These are phyloP conservation scores for Raphanus raphanistrum DNA, from an alignment of 345 rosid genomes.

Conservation along the genomic window DNA sequence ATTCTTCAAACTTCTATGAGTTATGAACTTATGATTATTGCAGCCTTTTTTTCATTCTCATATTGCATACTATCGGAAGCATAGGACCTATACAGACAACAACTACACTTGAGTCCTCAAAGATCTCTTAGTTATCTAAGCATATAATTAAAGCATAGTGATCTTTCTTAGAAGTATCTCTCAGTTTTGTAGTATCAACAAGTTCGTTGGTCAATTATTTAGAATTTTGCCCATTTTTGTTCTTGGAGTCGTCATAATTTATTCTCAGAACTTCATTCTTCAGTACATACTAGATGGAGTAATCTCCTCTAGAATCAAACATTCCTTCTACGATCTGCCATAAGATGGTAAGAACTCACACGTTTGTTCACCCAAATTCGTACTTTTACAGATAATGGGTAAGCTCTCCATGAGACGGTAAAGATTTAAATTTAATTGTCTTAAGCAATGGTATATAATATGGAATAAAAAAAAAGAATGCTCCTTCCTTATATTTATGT, in stretches of 20 bases:
- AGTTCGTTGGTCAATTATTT: not conserved
- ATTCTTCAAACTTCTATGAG: not conserved
- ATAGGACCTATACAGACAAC: no score
- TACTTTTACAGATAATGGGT: not conserved
- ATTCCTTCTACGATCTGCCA: not conserved
- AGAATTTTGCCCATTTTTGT: not conserved
- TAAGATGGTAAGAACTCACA: not conserved
- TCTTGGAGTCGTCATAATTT: not conserved
- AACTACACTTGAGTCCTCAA: no score
- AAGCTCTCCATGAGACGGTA: not conserved
- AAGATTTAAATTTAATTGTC: not conserved
- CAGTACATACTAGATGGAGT: not conserved
- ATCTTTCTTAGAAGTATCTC: no score
- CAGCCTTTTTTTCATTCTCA: not conserved
- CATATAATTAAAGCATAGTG: not conserved
- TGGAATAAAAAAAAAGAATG: not conserved
- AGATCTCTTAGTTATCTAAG: not conserved
- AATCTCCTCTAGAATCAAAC: not conserved
- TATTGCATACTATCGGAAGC: no score
- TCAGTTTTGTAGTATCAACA: not conserved
- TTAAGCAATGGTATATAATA: not conserved
- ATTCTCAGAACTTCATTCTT: no score
- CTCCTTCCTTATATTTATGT: not conserved
- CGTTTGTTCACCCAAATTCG: not conserved
- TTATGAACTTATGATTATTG: not conserved